A percentile compares a stretch with the other conserved stretches of the same genome.
These are phyloP conservation scores for Arthonia radiata DNA, from an alignment of 495 filamentous ascomycete genomes.

Conservation along the genomic window DNA sequence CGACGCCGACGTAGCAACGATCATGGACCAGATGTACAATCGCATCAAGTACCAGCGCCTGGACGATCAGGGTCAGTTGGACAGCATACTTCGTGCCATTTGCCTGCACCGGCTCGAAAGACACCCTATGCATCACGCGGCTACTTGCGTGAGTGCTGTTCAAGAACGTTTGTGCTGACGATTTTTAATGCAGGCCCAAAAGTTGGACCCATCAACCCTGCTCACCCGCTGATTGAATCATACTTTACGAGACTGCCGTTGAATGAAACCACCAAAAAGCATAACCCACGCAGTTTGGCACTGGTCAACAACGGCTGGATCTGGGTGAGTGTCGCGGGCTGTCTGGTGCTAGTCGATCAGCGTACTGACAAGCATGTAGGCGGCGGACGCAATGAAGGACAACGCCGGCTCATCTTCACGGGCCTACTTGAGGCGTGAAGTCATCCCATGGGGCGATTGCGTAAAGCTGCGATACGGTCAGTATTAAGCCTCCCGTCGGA, in stretches of 20 bases:
- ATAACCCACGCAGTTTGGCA: slow-evolving; percentile 51
- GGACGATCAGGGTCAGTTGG: slow-evolving; percentile 73
- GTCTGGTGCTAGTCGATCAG: too few relatives aligned
- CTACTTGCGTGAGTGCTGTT: too few relatives aligned
- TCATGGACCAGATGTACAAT: slow-evolving; percentile 76
- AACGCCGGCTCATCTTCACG: slow-evolving; percentile 74
- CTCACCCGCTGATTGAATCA: slow-evolving; percentile 69
- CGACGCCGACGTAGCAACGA: slow-evolving; percentile 55
- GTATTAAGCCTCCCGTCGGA: too few relatives aligned
- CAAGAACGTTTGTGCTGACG: too few relatives aligned
- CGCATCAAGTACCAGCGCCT: slow-evolving; percentile 79
- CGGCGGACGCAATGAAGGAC: slow-evolving; percentile 76
- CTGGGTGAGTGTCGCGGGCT: too few relatives aligned
- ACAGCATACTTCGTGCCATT: too few relatives aligned
- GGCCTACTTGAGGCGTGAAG: slow-evolving; percentile 76
- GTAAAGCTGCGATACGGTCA: slow-evolving; percentile 94
- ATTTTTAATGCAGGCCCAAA: too few relatives aligned
- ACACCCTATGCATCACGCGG: too few relatives aligned
- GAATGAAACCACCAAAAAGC: slow-evolving; percentile 54
- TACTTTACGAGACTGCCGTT: slow-evolving; percentile 84
- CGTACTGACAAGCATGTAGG: too few relatives aligned
- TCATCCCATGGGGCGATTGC: slow-evolving; percentile 97
- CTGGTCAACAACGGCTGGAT: slow-evolving; percentile 97
- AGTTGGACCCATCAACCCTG: slow-evolving; percentile 46
- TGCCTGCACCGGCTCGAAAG: too few relatives aligned